Base-by-base conservation (phyloP, 805 yeast species). In the Schizosaccharomyces pombe region DNA sequence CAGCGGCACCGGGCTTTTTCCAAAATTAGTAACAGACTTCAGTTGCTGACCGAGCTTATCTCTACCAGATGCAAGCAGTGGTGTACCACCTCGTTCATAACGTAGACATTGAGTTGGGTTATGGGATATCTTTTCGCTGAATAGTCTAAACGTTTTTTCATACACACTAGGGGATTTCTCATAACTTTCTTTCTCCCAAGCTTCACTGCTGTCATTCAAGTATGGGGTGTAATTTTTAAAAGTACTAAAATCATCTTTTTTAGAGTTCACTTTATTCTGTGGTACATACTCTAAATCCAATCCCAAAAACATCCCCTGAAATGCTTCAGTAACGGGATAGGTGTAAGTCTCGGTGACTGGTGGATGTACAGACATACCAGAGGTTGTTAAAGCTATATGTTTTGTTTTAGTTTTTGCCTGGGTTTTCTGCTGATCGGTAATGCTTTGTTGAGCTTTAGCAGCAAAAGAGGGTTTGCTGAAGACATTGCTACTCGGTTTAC, bases 31-130 rank as follows among this genome's bases (percentile, higher is more conserved):
- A 16, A n/a, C 16, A 24, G 22, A 9, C 19, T 14, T 51, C 31
- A 12, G 77, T 68, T 49, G 73, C 67, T 19, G 71, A 26, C 77
- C 74, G 4, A 75, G 70, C 0, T 71, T 73, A 57, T 79, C 89
- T 49, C 70, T 74, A 1, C 77, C 75, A 14, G 82, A 75, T 65
- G 83, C 89, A 19, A 84, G 66, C 28, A 91, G 68, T 2, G 96
- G 95, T 47, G 67, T 68, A 0, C 94, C 93, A 31, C 80, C 82
- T 30, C 83, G 64, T 47, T 86, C 85, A 65, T 89, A 87, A 56
- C 98, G 74, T 14, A 91, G 69, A 1, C 91, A 84, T 67, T 91
- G 98, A 2, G 73, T 71, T 2, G 96, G 87, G 62, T 91, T 91
- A 62, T 81, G 82, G 11, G 81, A 80, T 11, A 84, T 81, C 1